Percentiles rank a stretch among this genome's conserved stretches.
Conservation (phyloP, 1,284 basidiomycete genomes). For the Moesziomyces globuligerus region DNA sequence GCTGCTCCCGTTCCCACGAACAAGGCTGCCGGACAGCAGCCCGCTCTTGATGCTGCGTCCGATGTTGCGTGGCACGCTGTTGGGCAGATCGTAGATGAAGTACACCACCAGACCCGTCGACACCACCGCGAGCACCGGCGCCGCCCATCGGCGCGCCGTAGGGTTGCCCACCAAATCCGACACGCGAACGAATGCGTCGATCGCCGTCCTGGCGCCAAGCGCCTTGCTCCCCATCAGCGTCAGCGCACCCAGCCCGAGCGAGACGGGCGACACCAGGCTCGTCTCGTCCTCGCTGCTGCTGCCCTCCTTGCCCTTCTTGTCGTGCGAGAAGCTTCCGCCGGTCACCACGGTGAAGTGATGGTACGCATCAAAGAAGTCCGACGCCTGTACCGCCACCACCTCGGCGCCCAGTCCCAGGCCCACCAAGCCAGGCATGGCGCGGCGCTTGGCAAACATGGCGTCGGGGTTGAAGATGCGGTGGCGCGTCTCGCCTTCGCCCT, state of each 20-base stretch:
- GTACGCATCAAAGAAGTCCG: slow-evolving; percentile 89
- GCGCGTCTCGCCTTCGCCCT: slow-evolving; percentile 42
- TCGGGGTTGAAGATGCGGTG: slow-evolving; percentile 87
- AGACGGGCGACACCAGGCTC: slow-evolving; percentile 48
- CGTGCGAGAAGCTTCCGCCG: slow-evolving; percentile 54
- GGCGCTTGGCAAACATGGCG: slow-evolving; percentile 85
- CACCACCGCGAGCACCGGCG: slow-evolving; percentile 79
- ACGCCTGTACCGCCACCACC: slow-evolving; percentile 68
- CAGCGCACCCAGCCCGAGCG: slow-evolving; percentile 75
- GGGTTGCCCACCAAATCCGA: slow-evolving; percentile 82
- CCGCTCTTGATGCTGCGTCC: slow-evolving; percentile 58
- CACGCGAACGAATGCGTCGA: slow-evolving; percentile 60
- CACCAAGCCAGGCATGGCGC: slow-evolving; percentile 66
- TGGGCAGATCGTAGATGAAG: slow-evolving; percentile 87
- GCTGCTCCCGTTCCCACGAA: slow-evolving; percentile 9
- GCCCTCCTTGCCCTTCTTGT: slow-evolving; percentile 57
- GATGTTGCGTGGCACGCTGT: slow-evolving; percentile 85
- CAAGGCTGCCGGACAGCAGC: slow-evolving; percentile 25
- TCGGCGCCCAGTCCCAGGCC: slow-evolving; percentile 59
- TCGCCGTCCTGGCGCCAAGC: slow-evolving; percentile 72
- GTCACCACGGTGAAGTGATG: slow-evolving; percentile 70
- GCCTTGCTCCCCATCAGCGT: slow-evolving; percentile 86
- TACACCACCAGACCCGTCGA: slow-evolving; percentile 82
- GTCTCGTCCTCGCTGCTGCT: slow-evolving; percentile 71
- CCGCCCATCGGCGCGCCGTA: slow-evolving; percentile 84